These are phyloP conservation scores for Chaetoscypha palmicola DNA, from an alignment of 2,329 filamentous ascomycete species.

Conservation along the genomic window DNA sequence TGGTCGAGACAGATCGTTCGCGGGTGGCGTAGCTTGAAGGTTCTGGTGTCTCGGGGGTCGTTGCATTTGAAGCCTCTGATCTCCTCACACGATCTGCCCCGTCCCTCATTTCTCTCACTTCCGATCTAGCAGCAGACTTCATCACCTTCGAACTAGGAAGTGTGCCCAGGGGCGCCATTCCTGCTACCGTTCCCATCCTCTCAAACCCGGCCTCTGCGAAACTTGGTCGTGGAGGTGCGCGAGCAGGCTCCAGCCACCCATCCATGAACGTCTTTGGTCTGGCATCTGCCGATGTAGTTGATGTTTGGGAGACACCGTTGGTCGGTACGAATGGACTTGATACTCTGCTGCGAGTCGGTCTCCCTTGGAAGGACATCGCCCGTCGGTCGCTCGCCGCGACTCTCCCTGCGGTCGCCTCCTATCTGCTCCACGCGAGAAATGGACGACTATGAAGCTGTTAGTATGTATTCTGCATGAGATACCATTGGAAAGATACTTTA, in stretches of 20 bases:
- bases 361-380: conserved; percentile 26
- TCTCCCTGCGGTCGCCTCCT: no score
- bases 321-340: conserved; percentile 24
- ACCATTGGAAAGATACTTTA: no score
- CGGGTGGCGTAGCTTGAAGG: conserved; percentile 11
- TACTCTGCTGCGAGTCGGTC: conserved; percentile 26
- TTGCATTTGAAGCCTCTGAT: conserved; percentile 19
- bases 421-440: no score
- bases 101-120: conserved; percentile 13
- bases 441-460: no score
- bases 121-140: conserved; percentile 32
- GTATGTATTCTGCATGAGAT: no score
- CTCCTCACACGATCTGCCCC: conserved; percentile 20
- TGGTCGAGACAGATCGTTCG: conserved; percentile 15
- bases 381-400: no score
- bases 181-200: conserved; percentile 68
- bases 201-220: conserved; percentile 69
- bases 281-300: conserved; percentile 10
- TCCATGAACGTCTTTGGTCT: conserved; percentile 29
- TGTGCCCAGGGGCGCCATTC: conserved; percentile 75
- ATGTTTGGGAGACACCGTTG: conserved; percentile 11
- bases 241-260: conserved; percentile 50
- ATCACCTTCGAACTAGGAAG: conserved; percentile 58
- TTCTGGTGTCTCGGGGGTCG: conserved; percentile 26
- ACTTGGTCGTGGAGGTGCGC: conserved; percentile 52